Evolutionary conservation across 2,329 filamentous ascomycete genomes (phyloP).

Genomic region (Rhinocladiella similis): DNA sequence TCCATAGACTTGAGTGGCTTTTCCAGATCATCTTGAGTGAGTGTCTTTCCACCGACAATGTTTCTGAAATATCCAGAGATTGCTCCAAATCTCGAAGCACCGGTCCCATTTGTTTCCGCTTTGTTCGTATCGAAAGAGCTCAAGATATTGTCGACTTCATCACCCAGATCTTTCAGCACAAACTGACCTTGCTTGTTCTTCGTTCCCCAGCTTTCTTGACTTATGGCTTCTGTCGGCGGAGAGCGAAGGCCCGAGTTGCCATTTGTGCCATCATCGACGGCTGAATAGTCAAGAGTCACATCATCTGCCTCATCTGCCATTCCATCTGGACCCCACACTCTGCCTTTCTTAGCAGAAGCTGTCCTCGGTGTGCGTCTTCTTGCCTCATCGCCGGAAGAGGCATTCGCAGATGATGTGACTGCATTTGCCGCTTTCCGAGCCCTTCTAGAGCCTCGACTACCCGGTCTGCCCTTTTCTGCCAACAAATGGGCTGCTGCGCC

Average conservation of each 20-base stretch:
- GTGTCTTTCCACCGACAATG: constrained; percentile 87
- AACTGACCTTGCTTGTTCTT: constrained; percentile 88
- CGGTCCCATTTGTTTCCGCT: constrained; percentile 46
- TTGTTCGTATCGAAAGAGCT: constrained; percentile 72
- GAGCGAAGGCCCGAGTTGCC: constrained; percentile 42
- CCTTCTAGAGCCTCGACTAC: constrained; percentile 75
- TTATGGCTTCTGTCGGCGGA: constrained; percentile 69
- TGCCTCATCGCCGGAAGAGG: constrained; percentile 81
- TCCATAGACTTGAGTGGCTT: constrained; percentile 96
- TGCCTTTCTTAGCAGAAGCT: constrained; percentile 71
- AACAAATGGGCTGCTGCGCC: constrained; percentile 63
- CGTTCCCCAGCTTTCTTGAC: constrained; percentile 79
- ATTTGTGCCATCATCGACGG: constrained; percentile 49
- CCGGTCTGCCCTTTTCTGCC: constrained; percentile 72
- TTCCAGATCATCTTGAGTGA: constrained; percentile 84
- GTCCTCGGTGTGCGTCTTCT: constrained; percentile 56
- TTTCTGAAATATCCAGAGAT: constrained; percentile 90
- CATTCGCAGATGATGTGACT: constrained; percentile 54
- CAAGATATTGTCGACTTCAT: constrained; percentile 89
- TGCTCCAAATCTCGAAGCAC: constrained; percentile 73
- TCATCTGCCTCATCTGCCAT: constrained; percentile 80
- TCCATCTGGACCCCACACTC: constrained; percentile 91
- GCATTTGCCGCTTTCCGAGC: constrained; percentile 69
- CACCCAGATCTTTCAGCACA: constrained; percentile 86
- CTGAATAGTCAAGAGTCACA: constrained; percentile 87